These are phyloP conservation scores for Mycena haematopus DNA, from an alignment of 768 basidiomycete genomes.

Conservation along the genomic window DNA sequence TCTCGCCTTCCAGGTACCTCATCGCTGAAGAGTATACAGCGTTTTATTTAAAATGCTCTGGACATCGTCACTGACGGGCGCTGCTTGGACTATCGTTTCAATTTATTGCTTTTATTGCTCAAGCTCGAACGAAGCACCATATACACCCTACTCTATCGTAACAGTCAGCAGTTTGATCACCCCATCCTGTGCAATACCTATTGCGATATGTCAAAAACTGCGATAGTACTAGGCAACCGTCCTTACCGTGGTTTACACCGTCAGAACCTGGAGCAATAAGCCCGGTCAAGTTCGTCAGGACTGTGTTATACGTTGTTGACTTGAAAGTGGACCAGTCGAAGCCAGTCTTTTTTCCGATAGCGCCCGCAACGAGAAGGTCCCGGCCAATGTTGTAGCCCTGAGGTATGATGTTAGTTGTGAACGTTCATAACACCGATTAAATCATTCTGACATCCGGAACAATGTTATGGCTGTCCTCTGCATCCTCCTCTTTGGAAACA, in stretches of 20 bases:
- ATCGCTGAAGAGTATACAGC: too few species aligned
- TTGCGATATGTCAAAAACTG: background rate
- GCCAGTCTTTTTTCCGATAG: constrained; percentile 40
- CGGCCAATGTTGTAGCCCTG: constrained; percentile 50
- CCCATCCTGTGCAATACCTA: constrained; percentile 51
- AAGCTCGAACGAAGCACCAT: too few species aligned
- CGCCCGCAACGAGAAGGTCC: constrained; percentile 44
- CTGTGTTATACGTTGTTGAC: constrained; percentile 39
- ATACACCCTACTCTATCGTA: constrained; percentile 33
- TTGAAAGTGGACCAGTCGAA: constrained; percentile 33
- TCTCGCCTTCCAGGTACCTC: too few species aligned
- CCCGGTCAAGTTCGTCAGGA: constrained; percentile 44
- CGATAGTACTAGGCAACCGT: background rate
- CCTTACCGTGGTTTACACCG: constrained; percentile 50
- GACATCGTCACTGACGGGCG: too few species aligned
- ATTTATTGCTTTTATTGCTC: too few species aligned
- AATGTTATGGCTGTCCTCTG: constrained; percentile 43
- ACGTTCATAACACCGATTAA: too few species aligned
- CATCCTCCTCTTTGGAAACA: constrained; percentile 51
- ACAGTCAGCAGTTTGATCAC: constrained; percentile 51
- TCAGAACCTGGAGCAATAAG: constrained; percentile 46
- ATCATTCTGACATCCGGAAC: background rate
- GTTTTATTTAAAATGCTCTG: too few species aligned
- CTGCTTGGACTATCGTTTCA: too few species aligned
- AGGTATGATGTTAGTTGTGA: too few species aligned